Conservation (phyloP, 306 rosid species). For the Mimosa bimucronata region DNA sequence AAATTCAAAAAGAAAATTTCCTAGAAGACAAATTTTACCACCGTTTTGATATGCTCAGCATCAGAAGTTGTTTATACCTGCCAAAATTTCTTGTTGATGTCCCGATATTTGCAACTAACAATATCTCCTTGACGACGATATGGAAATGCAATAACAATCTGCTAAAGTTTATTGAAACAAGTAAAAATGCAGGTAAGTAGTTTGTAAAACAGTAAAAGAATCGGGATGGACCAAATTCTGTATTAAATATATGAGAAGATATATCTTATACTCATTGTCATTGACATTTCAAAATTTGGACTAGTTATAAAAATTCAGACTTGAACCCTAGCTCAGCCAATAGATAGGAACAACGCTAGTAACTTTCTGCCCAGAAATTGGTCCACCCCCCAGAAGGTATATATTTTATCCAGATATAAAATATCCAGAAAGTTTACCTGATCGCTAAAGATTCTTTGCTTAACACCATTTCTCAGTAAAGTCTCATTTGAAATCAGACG, state of each 20-base stretch:
- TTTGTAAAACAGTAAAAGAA: conserved; percentile 7
- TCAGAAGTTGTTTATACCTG: conserved; percentile 60
- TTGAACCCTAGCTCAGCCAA: conserved; percentile 13
- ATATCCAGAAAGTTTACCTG: conserved; percentile 60
- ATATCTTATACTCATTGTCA: background rate
- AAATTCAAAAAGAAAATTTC: background rate
- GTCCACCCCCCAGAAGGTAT: background rate
- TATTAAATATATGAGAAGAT: conserved; percentile 18
- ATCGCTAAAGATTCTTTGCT: conserved; percentile 62
- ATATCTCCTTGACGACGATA: conserved; percentile 63
- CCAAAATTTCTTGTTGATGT: conserved; percentile 82
- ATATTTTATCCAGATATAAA: conserved; percentile 18
- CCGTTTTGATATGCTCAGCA: conserved; percentile 22
- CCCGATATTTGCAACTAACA: conserved; percentile 93
- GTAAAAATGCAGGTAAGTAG: conserved; percentile 33
- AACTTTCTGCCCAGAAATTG: conserved; percentile 2
- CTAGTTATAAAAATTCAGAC: conserved; percentile 9
- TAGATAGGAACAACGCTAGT: background rate
- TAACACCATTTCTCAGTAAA: conserved; percentile 70
- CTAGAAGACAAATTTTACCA: conserved; percentile 22
- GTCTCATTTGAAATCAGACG: conserved; percentile 74
- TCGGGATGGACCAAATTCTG: conserved; percentile 16
- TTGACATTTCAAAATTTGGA: conserved; percentile 19
- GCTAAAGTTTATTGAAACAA: conserved; percentile 41
- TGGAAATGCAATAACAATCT: conserved; percentile 84